These are phyloP conservation scores for Nannochloropsis granulata DNA, from an alignment of 108 stramenopile genomes.

Conservation along the genomic window DNA sequence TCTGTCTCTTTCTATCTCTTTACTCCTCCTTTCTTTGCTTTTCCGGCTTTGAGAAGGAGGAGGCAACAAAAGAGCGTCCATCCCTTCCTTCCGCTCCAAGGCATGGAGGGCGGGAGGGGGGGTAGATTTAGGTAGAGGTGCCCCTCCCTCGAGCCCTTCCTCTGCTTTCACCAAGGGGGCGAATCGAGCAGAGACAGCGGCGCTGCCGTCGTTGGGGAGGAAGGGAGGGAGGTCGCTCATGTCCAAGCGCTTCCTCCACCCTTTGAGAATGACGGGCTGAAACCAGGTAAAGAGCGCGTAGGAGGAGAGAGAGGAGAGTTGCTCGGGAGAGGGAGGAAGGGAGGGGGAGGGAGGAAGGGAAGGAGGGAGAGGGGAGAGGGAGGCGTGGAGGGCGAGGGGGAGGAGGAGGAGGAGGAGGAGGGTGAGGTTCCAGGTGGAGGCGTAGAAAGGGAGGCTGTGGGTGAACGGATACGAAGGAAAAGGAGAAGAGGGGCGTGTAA, in stretches of 20 bases:
- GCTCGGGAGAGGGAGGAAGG: background rate
- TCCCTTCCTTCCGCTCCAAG: background rate
- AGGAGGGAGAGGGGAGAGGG: background rate
- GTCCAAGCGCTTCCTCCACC: constrained; percentile 12
- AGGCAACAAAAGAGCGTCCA: background rate
- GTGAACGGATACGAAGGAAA: background rate
- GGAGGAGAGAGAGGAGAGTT: background rate
- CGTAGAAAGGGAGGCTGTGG: background rate
- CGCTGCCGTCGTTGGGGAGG: background rate
- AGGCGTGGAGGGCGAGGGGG: background rate
- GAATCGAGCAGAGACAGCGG: background rate
- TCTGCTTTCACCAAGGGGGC: background rate
- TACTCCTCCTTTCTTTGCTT: no score
- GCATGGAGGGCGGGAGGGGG: background rate
- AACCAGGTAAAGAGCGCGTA: constrained; percentile 19
- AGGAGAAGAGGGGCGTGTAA: background rate
- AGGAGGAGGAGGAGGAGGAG: background rate
- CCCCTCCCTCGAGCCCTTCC: background rate
- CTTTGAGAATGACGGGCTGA: constrained; percentile 1
- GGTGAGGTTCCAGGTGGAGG: background rate
- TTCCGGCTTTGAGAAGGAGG: background rate
- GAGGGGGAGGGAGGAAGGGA: background rate
- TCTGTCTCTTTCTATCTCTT: no score
- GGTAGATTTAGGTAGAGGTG: background rate
- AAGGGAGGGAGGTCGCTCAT: constrained; percentile 7